Evolutionary conservation across 108 stramenopile genomes (phyloP).

Genomic region (Mediolabrus comicus): DNA sequence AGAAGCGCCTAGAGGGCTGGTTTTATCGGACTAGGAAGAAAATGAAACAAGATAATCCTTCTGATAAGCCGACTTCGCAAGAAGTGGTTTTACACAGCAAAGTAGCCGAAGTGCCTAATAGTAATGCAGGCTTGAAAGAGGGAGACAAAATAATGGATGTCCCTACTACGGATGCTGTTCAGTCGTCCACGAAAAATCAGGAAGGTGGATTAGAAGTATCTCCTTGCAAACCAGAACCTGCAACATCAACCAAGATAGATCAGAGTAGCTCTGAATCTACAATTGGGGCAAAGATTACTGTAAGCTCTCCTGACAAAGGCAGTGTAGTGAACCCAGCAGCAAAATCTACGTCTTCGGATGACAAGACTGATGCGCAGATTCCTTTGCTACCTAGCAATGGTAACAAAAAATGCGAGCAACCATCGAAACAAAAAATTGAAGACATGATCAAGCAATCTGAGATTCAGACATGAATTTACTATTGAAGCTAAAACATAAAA

Average conservation of each 20-base stretch:
- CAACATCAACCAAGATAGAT: no score
- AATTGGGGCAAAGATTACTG: background rate
- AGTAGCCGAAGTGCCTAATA: background rate
- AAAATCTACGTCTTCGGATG: background rate
- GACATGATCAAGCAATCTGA: background rate
- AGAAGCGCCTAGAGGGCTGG: slow-evolving; percentile 28
- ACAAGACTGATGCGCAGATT: background rate
- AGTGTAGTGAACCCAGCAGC: background rate
- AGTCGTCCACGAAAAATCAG: background rate
- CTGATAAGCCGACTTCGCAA: background rate
- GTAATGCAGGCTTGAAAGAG: background rate
- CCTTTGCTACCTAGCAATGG: background rate
- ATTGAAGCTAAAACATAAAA: background rate
- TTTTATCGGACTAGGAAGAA: slow-evolving; percentile 25
- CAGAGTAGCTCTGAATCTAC: background rate
- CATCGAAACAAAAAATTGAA: background rate
- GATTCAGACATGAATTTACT: background rate
- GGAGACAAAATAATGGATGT: background rate
- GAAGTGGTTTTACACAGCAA: background rate
- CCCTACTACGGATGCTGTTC: background rate
- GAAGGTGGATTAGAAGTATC: no score
- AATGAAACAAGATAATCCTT: slow-evolving; percentile 2
- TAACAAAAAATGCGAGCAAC: background rate
- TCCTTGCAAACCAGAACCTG: no score
- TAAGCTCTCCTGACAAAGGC: background rate